Conservation (phyloP, 1,284 basidiomycete genomes). For the Cutaneotrichosporon sp. region DNA sequence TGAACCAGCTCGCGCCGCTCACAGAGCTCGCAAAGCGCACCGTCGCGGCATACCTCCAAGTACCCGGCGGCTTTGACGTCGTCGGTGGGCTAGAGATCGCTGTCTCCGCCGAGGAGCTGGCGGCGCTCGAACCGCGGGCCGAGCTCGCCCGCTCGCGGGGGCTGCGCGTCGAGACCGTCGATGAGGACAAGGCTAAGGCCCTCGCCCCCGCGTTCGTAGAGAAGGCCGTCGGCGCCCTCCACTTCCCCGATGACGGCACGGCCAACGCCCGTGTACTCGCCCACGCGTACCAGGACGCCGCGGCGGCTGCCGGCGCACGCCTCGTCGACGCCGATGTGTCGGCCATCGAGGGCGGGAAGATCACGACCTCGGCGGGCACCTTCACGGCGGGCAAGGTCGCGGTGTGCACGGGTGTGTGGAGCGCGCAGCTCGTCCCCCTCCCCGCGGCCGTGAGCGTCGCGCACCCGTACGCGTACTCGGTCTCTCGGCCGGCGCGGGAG, state of each 20-base stretch:
- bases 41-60: slow-evolving; percentile 20
- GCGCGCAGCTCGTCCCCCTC: slow-evolving; percentile 27
- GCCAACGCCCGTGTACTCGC: slow-evolving; percentile 25
- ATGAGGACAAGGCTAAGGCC: slow-evolving; percentile 10
- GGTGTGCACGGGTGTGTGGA: slow-evolving; percentile 34
- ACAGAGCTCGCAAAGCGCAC: slow-evolving; percentile 32
- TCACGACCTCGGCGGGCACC: neutral
- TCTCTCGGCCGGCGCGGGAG: neutral
- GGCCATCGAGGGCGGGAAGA: neutral
- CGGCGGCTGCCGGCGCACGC: slow-evolving; percentile 18
- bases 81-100: slow-evolving; percentile 32
- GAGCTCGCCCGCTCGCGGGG: slow-evolving; percentile 15
- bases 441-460: slow-evolving; percentile 24
- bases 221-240: slow-evolving; percentile 5
- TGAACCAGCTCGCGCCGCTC: slow-evolving; percentile 25
- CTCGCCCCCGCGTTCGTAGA: slow-evolving; percentile 26
- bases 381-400: slow-evolving; percentile 13
- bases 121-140: slow-evolving; percentile 6
- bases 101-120: neutral
- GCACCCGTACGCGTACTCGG: slow-evolving; percentile 33
- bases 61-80: slow-evolving; percentile 22
- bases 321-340: slow-evolving; percentile 22
- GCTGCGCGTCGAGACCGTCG: slow-evolving; percentile 17
- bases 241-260: slow-evolving; percentile 29
- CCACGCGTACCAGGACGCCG: slow-evolving; percentile 19